Evolutionary conservation across 805 yeast species (phyloP), one percentile per base, ranked within the genome.

Genomic region (Wickerhamiella allomyrinae): DNA sequence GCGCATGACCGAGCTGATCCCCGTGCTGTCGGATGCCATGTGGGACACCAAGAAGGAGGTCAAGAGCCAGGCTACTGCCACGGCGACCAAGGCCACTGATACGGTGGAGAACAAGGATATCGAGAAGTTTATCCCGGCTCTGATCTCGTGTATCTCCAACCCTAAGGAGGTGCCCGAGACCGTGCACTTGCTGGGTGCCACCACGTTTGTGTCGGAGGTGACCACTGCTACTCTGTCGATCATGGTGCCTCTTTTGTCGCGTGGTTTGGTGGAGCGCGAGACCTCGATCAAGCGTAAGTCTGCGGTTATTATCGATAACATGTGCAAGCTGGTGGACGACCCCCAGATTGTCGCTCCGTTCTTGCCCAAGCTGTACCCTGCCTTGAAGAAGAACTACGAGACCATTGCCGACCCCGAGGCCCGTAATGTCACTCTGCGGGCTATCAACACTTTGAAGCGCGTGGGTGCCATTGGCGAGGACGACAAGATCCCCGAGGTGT

Each of bases 341-440:
- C 98, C 98, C 59, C 97, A 91, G 74, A 93, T 91, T 65, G 94
- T 91, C 71, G 99, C 97, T 75, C 98, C 99, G 56, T 91, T 91
- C 84, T 73, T 91, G 80, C 73, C 74, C 70, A 82, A 80, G 66
- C 78, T 91, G 62, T 81, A 85, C 75, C 99, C 99, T 66, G 83
- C 95, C 62, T 76, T 91, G 70, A 84, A 84, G 79, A 68, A 78
- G 66, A 91, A 91, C 83, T 77, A 79, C 73, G 71, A 82, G 63
- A 85, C 83, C 74, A 87, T 91, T 72, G 98, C 98, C 69, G 98
- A 91, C 71, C 99, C 99, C 67, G 99, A 91, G 75, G 98, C 98
- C 57, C 89, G 99, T 74, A 89, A 83, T 56, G 97, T 91, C 65
- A 91, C 98, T 59, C 74, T 74, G 62, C 87, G 97, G 75, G 99